Conservation (phyloP, 257 asterid genomes). For the Solanum pinnatisectum region DNA sequence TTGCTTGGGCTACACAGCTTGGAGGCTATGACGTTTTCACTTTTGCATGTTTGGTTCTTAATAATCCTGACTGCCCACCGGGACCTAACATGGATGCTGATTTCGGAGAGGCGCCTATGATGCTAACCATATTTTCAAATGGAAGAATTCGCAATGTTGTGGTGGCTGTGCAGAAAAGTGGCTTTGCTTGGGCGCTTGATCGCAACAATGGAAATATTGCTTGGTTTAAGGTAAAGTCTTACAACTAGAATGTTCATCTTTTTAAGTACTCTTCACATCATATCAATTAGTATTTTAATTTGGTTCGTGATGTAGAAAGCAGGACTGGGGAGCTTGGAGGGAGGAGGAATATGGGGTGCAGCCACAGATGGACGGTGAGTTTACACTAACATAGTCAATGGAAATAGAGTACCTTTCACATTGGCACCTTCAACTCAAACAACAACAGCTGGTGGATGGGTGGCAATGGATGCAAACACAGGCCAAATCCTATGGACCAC, state of each 20-base stretch:
- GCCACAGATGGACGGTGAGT: constrained; percentile 52
- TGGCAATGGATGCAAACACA: constrained; percentile 60
- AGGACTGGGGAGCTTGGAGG: constrained; percentile 63
- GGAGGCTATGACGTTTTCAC: constrained; percentile 65
- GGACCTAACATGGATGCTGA: constrained; percentile 78
- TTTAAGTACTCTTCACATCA: background rate
- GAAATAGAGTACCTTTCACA: constrained; percentile 23
- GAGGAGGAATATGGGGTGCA: constrained; percentile 84
- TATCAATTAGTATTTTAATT: background rate
- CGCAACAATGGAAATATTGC: constrained; percentile 36
- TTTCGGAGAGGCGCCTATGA: constrained; percentile 84
- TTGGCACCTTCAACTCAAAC: constrained; percentile 40
- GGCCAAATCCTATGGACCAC: constrained; percentile 66
- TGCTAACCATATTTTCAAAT: constrained; percentile 18
- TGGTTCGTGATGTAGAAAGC: constrained; percentile 26
- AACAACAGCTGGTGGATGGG: constrained; percentile 73
- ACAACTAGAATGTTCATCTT: background rate
- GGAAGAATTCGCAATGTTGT: constrained; percentile 41
- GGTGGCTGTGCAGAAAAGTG: constrained; percentile 68
- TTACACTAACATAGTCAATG: constrained; percentile 58
- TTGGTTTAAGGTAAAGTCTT: constrained; percentile 34
- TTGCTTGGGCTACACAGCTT: constrained; percentile 44
- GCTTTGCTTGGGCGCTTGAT: constrained; percentile 68
- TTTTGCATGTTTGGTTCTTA: constrained; percentile 45
- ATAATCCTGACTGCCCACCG: constrained; percentile 55